Conservation (phyloP, 2,329 filamentous ascomycete species). For the Xylaria sp. region DNA sequence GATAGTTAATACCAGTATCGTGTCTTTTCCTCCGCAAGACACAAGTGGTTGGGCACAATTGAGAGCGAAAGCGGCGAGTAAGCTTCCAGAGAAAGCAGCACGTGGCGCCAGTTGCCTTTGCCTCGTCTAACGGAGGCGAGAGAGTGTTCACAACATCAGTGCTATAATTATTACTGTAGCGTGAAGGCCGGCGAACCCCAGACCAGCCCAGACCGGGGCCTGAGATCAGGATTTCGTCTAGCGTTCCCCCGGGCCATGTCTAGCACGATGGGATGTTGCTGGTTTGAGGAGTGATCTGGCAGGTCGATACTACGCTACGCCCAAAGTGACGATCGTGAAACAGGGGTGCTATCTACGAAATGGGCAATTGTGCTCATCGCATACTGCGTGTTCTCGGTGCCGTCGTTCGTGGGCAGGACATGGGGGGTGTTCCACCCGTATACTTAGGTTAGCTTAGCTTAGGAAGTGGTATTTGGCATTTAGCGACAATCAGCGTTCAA, state of each 20-base stretch:
- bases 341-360: constrained; percentile 14
- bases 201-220: background rate
- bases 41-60: background rate
- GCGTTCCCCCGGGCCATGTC: constrained; percentile 8
- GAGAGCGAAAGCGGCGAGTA: background rate
- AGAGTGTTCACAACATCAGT: background rate
- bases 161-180: constrained; percentile 28
- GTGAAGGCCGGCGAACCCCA: background rate
- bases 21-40: background rate
- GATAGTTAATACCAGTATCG: background rate
- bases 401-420: background rate
- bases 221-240: constrained; percentile 15
- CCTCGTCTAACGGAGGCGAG: background rate
- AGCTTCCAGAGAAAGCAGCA: background rate
- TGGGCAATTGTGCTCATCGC: constrained; percentile 6
- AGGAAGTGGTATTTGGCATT: background rate
- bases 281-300: constrained; percentile 23
- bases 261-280: constrained; percentile 8
- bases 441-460: constrained; percentile 10
- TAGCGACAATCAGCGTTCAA: background rate
- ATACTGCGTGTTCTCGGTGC: constrained; percentile 11
- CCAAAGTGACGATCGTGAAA: constrained; percentile 26
- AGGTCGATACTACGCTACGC: constrained; percentile 11
- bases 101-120: background rate
- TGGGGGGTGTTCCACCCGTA: constrained; percentile 1